These are phyloP conservation scores for Orbilia blumenaviensis DNA, from an alignment of 2,329 filamentous ascomycete genomes.

Conservation along the genomic window DNA sequence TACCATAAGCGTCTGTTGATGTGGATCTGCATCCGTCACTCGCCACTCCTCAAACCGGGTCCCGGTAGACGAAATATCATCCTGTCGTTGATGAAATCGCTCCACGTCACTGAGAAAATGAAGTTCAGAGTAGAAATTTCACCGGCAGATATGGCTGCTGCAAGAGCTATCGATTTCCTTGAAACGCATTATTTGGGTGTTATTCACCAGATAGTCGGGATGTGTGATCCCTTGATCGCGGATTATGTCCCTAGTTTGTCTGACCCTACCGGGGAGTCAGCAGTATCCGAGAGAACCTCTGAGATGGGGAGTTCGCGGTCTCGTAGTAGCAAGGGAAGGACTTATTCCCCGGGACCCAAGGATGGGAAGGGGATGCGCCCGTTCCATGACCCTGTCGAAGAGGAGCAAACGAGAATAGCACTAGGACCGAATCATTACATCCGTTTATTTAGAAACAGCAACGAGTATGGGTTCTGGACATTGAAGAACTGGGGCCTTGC, in stretches of 20 bases:
- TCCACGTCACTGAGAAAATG: conserved; percentile 28
- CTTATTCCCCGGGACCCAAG: not conserved
- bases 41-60: conserved; percentile 2
- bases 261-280: not conserved
- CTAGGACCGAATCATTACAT: conserved; percentile 4
- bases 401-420: conserved; percentile 10
- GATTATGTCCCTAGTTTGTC: not conserved
- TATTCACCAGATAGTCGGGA: conserved; percentile 2
- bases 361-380: not conserved
- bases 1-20: conserved; percentile 37
- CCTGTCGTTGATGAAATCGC: conserved; percentile 9
- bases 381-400: not conserved
- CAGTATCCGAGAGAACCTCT: not conserved
- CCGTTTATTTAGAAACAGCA: not conserved
- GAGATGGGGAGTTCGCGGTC: not conserved
- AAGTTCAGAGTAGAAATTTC: conserved; percentile 30
- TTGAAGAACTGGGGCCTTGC: not conserved
- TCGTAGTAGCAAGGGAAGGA: not conserved
- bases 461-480: conserved; percentile 6
- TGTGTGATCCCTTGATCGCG: conserved; percentile 27
- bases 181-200: conserved; percentile 37
- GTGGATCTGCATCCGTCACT: conserved; percentile 46
- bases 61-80: not conserved
- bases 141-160: conserved; percentile 26
- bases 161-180: conserved; percentile 9